Base-by-base conservation (phyloP, 176 grass and related monocot species). In the Neostapfia colusana region DNA sequence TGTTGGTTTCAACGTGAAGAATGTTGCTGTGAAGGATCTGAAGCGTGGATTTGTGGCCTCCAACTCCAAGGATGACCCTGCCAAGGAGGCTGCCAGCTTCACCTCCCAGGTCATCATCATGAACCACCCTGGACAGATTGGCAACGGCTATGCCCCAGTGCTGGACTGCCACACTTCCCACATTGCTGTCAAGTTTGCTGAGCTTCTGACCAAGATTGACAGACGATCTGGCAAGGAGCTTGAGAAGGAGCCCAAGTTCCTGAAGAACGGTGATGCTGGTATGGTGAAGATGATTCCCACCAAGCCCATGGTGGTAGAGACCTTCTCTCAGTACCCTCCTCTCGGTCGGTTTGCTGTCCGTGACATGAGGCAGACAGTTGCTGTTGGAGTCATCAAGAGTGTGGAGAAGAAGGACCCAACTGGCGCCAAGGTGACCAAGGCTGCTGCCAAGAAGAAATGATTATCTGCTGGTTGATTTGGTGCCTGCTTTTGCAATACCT, bases 251-350 rank as follows among this genome's bases (percentile, higher is more conserved):
- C 90, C 93, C 53, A 97, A 97, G 83, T 97, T 97, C 81, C 67
- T 93, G 0, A 97, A 97, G 90, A 97, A 97, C 0, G 93, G 93
- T 81, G 93, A 97, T 69, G 88, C 93, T 34, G 93, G 90, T 45
- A 83, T 91, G 20, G 85, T 97, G 16, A 97, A 97, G 88, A 97
- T 93, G 93, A 63, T 93, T 93, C 90, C 93, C 11, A 91, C 93
- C 81, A 97, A 97, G 83, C 90, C 90, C 43, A 93, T 97, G 93
- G 93, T 97, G 2, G 90, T 97, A 0, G 93, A 97, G 79, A 97
- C 90, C 41, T 93, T 97, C 24, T 65, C 93, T 0, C 35, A 38
- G 14, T 96, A 96, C 20, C 89, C 93, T 16, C 89, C 89, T 8
- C 84, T 96, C 8, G 93, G 93, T 16, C 71, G 89, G 15, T 96